phyloP scores from a whole-genome alignment of 1,139 yeast genomes.

The Zygosaccharomyces sapae region DNA sequence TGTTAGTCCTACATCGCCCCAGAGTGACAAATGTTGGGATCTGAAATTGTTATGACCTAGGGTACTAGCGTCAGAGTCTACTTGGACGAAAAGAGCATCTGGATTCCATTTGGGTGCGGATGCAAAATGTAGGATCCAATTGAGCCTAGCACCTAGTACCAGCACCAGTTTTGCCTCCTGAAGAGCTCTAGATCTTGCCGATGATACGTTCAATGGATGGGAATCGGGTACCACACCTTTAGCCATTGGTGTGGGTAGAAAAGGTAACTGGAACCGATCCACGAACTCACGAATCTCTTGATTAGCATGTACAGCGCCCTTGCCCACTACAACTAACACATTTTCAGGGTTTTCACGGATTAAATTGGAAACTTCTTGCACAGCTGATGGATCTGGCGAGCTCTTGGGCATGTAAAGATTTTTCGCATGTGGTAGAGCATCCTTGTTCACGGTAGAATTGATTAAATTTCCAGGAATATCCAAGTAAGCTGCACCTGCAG shows the following conservation, averaged over 20 bases:
- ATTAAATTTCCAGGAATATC: constrained; percentile 63
- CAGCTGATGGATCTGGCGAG: constrained; percentile 41
- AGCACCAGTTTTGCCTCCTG: constrained; percentile 52
- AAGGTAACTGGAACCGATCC: constrained; percentile 43
- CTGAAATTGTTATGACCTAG: constrained; percentile 42
- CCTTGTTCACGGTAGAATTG: constrained; percentile 9
- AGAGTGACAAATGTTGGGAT: constrained; percentile 20
- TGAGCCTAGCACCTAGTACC: constrained; percentile 57
- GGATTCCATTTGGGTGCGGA: constrained; percentile 48
- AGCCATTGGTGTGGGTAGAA: constrained; percentile 70
- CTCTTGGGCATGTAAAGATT: constrained; percentile 19
- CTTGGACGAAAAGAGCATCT: constrained; percentile 48
- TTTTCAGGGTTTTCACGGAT: constrained; percentile 36
- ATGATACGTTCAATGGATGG: constrained; percentile 46
- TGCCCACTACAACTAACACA: constrained; percentile 60
- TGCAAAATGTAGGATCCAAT: constrained; percentile 67
- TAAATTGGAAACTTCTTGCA: constrained; percentile 38
- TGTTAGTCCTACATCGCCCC: constrained; percentile 49
- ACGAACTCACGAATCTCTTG: constrained; percentile 41
- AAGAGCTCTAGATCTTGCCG: constrained; percentile 56
- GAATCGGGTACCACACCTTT: constrained; percentile 60
- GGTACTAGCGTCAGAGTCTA: constrained; percentile 51
- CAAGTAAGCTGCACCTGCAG: constrained; percentile 56
- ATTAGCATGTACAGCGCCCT: constrained; percentile 53
- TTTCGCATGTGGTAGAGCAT: not conserved